Base-by-base conservation (phyloP, 805 yeast species). In the Metschnikowia cerradonensis region DNA sequence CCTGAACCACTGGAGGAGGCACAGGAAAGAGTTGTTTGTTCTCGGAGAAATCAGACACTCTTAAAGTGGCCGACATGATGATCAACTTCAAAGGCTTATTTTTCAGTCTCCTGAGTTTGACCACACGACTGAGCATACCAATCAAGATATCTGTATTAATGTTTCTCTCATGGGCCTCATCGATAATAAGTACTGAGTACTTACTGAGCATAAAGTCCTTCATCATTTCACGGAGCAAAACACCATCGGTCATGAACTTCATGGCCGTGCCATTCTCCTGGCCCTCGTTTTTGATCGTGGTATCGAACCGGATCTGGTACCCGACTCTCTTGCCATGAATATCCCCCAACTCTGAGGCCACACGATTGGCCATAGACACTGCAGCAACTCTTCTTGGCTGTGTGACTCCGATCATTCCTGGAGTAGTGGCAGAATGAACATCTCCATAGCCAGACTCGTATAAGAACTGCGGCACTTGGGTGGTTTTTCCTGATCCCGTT, bases 401-500 rank as follows among this genome's bases (percentile, higher is more conserved):
- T 0, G 99, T 94, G 22, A 94, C 77, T 51, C 97, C 99, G 60
- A 94, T 89, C 91, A 92, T 86, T 1, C 98, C 98, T 0, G 96
- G 92, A 45, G 66, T 65, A 14, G 60, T 48, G 17, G 67, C 64
- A 11, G 83, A 81, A 6, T 81, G 82, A 6, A 82, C 71, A 6
- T 77, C 76, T 4, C 97, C 97, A 63, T 86, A 92, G 1, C 98
- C 98, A 0, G 96, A 82, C 68, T 94, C 99, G 63, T 83, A 90
- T 41, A 94, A 69, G 62, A 94, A 94, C 65, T 94, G 99, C 0
- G 99, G 99, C 4, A 94, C 91, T 69, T 94, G 99, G 0, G 99
- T 94, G 1, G 99, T 94, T 67, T 94, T 94, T 69, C 99, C 99
- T 2, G 97, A 90, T 60, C 99, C 99, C 0, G 99, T 94, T 61